Conservation (phyloP, 305 asterid species). For the Fraxinus floribunda region DNA sequence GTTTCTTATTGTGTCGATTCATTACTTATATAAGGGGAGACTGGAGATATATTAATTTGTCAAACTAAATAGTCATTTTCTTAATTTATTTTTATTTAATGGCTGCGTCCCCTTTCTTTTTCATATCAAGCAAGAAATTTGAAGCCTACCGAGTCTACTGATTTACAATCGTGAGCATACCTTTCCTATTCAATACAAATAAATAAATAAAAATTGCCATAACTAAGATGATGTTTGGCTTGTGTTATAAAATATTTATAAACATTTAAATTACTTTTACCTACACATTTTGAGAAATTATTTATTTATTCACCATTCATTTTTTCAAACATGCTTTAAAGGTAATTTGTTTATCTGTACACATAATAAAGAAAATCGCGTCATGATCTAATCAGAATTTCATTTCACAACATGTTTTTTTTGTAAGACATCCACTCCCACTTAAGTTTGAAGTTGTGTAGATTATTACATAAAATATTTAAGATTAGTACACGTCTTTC, state of each 20-base stretch:
- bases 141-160: neutral
- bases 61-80: neutral
- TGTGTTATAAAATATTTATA: too few relatives aligned
- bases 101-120: too few relatives aligned
- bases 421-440: neutral
- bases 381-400: slow-evolving; percentile 28
- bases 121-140: neutral
- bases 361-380: slow-evolving; percentile 7
- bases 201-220: neutral
- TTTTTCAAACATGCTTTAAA: neutral
- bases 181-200: neutral
- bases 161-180: too few relatives aligned
- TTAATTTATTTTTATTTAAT: too few relatives aligned
- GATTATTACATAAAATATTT: neutral
- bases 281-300: neutral
- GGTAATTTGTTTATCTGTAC: neutral
- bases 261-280: too few relatives aligned
- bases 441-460: neutral
- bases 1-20: too few relatives aligned
- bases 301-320: neutral
- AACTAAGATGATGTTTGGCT: neutral
- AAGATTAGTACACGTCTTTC: neutral
- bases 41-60: too few relatives aligned
- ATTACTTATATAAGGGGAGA: too few relatives aligned
- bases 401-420: neutral